phyloP scores from a whole-genome alignment of 345 rosid species.

The Populus pruinosa region DNA sequence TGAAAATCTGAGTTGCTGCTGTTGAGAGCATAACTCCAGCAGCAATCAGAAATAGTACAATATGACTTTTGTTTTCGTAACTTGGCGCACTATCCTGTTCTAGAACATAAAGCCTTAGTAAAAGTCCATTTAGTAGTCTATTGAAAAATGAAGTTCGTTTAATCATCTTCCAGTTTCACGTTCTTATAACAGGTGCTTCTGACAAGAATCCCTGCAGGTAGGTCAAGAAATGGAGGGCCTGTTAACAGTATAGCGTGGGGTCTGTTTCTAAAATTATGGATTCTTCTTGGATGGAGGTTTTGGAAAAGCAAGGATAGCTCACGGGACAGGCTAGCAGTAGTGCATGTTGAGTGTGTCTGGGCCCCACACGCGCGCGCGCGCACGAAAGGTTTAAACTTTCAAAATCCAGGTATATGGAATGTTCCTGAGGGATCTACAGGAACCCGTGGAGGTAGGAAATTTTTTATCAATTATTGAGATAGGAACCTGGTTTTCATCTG shows the following conservation, averaged over 20 bases:
- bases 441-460: too few relatives aligned
- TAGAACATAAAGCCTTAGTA: neutral
- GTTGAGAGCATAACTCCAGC: neutral
- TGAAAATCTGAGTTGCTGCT: too few relatives aligned
- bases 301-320: conserved; percentile 20
- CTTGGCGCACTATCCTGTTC: too few relatives aligned
- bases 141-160: neutral
- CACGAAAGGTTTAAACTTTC: conserved; percentile 15
- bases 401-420: neutral
- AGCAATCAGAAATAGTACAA: neutral
- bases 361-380: neutral
- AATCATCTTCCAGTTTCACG: neutral
- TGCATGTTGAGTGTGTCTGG: conserved; percentile 20
- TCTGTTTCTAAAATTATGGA: conserved; percentile 29
- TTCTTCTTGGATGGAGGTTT: conserved; percentile 22
- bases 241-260: conserved; percentile 11
- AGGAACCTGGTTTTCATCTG: conserved; percentile 24
- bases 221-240: conserved; percentile 1
- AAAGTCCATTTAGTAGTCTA: too few relatives aligned
- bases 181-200: neutral
- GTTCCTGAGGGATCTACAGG: neutral
- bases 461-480: conserved; percentile 1
- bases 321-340: conserved; percentile 25
- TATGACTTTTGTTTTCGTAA: too few relatives aligned
- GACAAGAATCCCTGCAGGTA: neutral